Conservation (phyloP, 345 rosid genomes). For the Theobroma cacao region DNA sequence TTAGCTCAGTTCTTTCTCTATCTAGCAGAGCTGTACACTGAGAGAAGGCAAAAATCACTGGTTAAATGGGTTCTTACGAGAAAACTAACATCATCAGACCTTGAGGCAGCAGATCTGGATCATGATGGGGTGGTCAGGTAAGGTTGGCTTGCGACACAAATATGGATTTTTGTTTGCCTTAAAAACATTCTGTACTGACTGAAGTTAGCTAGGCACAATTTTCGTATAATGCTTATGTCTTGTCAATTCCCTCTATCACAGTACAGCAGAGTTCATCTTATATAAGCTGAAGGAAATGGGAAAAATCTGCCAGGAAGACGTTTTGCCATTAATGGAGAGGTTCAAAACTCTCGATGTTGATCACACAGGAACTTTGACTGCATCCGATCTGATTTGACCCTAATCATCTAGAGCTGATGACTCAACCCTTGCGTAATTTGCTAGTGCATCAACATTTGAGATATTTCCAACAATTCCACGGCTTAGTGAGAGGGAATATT, state of each 20-base stretch:
- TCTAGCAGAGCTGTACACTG: conserved; percentile 41
- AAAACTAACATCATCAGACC: conserved; percentile 32
- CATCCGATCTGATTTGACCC: conserved; percentile 23
- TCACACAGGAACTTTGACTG: conserved; percentile 46
- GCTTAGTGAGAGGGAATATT: neutral
- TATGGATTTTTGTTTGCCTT: neutral
- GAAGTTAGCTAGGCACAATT: neutral
- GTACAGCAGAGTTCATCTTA: conserved; percentile 46
- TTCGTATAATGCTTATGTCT: neutral
- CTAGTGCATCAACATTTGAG: neutral
- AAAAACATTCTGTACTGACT: neutral
- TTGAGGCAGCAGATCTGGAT: conserved; percentile 49
- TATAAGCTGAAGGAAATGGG: conserved; percentile 45
- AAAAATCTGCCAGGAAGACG: conserved; percentile 42
- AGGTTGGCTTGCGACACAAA: neutral
- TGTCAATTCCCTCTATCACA: conserved; percentile 13
- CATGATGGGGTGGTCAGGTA: conserved; percentile 47
- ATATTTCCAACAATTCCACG: neutral
- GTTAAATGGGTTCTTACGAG: conserved; percentile 32
- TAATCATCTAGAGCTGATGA: neutral
- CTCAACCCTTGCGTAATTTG: neutral
- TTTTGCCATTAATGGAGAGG: conserved; percentile 35
- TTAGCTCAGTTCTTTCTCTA: conserved; percentile 53
- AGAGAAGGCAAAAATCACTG: conserved; percentile 29
- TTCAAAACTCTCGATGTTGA: conserved; percentile 43